A percentile compares a stretch with the other conserved stretches of the same genome.
These are phyloP conservation scores for Mycena capillaripes DNA, from an alignment of 768 basidiomycete species.

Conservation along the genomic window DNA sequence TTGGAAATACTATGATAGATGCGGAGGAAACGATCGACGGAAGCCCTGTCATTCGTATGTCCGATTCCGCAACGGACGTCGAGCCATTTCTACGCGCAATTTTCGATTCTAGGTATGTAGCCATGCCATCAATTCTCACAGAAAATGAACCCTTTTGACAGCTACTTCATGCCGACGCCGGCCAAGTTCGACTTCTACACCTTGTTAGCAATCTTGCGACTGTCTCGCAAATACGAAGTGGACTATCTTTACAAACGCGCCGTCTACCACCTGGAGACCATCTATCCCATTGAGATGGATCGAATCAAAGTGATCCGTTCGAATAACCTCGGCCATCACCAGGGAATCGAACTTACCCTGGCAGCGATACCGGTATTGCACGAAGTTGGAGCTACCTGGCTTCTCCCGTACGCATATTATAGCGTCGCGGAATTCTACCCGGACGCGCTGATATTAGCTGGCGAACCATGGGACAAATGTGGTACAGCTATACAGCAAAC, in stretches of 20 bases:
- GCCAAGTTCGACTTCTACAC: background rate
- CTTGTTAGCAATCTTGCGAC: background rate
- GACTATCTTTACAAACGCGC: constrained; percentile 15
- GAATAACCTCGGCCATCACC: too few relatives aligned
- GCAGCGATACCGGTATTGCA: too few relatives aligned
- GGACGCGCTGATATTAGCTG: too few relatives aligned
- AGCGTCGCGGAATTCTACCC: too few relatives aligned
- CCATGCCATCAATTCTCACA: background rate
- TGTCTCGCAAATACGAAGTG: constrained; percentile 3
- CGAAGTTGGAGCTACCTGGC: too few relatives aligned
- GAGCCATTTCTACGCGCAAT: background rate
- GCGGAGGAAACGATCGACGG: constrained; percentile 3
- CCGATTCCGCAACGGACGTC: background rate
- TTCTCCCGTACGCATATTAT: too few relatives aligned
- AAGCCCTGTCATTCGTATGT: background rate
- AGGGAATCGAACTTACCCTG: too few relatives aligned
- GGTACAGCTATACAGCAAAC: too few relatives aligned
- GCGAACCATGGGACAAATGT: too few relatives aligned
- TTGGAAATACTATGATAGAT: background rate
- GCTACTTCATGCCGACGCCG: constrained; percentile 15
- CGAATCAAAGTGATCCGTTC: too few relatives aligned
- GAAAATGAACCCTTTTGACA: background rate
- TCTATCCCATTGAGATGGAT: background rate
- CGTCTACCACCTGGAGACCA: background rate
- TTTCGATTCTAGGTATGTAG: constrained; percentile 4